Base-by-base conservation (phyloP, 2,329 filamentous ascomycete species). In the Microdochium bolleyi region DNA sequence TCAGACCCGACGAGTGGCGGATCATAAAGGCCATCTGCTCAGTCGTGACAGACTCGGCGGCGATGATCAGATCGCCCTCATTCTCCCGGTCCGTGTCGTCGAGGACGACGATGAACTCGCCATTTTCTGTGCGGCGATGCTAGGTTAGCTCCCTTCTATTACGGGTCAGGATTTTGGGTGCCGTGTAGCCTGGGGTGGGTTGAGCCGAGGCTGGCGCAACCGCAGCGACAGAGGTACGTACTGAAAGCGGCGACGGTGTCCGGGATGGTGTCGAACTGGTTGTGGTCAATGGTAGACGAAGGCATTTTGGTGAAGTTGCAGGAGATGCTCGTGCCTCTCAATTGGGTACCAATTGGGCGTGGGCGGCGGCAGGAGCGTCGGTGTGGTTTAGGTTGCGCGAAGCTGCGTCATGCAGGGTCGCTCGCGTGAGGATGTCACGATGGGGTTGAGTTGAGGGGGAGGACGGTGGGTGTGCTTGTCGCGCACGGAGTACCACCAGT, bases 31-130 rank as follows among this genome's bases (percentile, higher is more conserved):
- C 89, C 85, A 95, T 95, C 73, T 97, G 92, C 59, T 88, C 81
- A 24, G 91, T 79, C 9, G 92, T 96, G 58, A 96, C 75, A 63
- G 87, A 80, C 60, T 90, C 77, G 57, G 91, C 92, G 60, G 94
- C 89, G 66, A 97, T 95, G 71, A 97, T 96, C 49, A 99, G 83
- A 74, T 99, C 94, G 70, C 92, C 94, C 79, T 99, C 94, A 70
- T 99, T 99, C 72, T 99, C 94, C 70, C 94, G 92, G 57, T 85
- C 83, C 58, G 90, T 84, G 61, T 89, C 88, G 76, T 99, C 94
- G 64, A 99, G 89, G 37, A 96, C 92, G 56, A 99, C 84, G 67
- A 99, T 87, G 79, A 97, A 97, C 67, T 97, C 85, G 70, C 90
- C 91, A 70, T 84, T 82, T 64, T 78, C 85, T 89, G 58, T 7